Base-by-base conservation (phyloP, 2,329 filamentous ascomycete species). In the Chaetomium globosum region DNA sequence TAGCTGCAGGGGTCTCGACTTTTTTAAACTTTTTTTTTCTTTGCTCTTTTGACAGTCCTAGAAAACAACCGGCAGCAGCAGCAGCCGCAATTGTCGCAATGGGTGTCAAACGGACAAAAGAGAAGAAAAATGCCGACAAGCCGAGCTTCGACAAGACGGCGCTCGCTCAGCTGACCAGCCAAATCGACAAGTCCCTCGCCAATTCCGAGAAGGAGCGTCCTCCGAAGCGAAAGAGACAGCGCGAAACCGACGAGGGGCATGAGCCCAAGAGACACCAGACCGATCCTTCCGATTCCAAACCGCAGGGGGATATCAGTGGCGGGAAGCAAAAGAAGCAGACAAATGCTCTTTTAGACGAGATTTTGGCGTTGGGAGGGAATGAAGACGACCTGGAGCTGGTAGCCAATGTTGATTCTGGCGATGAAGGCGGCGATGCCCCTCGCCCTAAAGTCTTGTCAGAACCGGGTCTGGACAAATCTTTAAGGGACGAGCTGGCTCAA, bases 361-460 rank as follows among this genome's bases (percentile, higher is more conserved):
- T 90, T 67, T 80, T 82, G 68, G 85, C 85, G 16, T 78, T 90
- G 1, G 88, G 87, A 3, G 88, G 88, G 16, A 86, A 88, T 61
- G 85, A 89, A 74, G 81, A 85, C 51, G 88, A 90, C 68, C 74
- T 88, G 52, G 83, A 85, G 43, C 80, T 90, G 39, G 82, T 90
- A 61, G 83, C 81, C 51, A 85, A 83, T 65, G 77, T 82, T 7
- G 77, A 80, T 67, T 85, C 83, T 1, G 82, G 83, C 63, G 79
- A 80, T 23, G 82, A 84, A 51, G 79, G 79, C 30, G 75, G 75
- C 13, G 72, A 73, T 28, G 74, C 73, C 13, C 72, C 73, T 13
- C 66, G 69, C n/a, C 52, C 67, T 33, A 75, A 76, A 65, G 61
- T 65, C 5, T 58, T 52, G 21, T 39, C 67, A 4, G 72, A 74